These are phyloP conservation scores for Aureobasidium sp. DNA, from an alignment of 2,329 filamentous ascomycete species.

Conservation along the genomic window DNA sequence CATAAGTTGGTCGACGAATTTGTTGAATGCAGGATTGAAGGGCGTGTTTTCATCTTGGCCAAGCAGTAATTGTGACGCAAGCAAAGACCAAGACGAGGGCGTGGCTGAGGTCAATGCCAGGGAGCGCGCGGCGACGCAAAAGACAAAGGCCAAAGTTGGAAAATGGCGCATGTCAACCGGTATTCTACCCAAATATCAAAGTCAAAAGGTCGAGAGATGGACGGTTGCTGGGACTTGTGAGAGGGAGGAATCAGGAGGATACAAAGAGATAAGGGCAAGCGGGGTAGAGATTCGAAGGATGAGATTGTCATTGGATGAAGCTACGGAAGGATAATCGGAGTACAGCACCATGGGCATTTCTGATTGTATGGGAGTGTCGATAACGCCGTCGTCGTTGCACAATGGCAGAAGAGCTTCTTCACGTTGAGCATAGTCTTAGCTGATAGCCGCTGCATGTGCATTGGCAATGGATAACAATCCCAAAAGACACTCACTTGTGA, in stretches of 20 bases:
- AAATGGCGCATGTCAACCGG: background rate
- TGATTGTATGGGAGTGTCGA: no score
- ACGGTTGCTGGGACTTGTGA: background rate
- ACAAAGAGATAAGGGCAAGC: background rate
- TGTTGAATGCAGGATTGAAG: conserved; percentile 17
- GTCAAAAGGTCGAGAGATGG: background rate
- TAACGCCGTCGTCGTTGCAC: no score
- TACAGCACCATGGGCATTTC: no score
- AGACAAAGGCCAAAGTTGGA: background rate
- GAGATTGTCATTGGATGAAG: background rate
- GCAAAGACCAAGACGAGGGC: background rate
- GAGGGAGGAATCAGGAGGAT: background rate
- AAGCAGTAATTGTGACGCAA: background rate
- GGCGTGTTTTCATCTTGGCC: background rate
- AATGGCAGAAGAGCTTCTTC: no score
- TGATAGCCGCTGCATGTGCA: no score
- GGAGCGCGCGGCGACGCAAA: background rate
- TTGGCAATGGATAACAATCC: no score
- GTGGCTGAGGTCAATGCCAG: background rate
- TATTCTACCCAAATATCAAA: background rate
- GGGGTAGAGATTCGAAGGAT: background rate
- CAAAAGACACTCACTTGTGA: no score
- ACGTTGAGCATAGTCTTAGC: no score
- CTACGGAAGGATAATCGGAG: no score
- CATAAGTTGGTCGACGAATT: conserved; percentile 18